Conservation (phyloP, 495 filamentous ascomycete species). For the Parathielavia appendiculata region DNA sequence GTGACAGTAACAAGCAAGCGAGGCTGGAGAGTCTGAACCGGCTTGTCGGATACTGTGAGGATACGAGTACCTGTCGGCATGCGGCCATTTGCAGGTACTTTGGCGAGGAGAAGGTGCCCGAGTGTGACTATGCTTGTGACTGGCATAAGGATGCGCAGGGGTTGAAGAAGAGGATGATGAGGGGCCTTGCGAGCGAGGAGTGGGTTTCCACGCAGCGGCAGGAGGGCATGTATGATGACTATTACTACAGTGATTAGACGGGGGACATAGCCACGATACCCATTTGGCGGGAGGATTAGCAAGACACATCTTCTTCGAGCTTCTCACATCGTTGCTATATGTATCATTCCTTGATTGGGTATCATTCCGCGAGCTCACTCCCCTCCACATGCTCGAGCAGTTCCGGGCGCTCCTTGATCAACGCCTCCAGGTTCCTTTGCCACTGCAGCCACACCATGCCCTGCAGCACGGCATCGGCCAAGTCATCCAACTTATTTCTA, state of each 20-base stretch:
- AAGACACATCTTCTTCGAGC: background rate
- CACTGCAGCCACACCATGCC: conserved; percentile 81
- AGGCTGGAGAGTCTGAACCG: conserved; percentile 47
- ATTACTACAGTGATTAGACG: conserved; percentile 30
- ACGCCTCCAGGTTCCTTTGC: conserved; percentile 59
- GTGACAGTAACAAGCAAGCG: conserved; percentile 25
- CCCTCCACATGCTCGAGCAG: conserved; percentile 10
- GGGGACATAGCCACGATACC: background rate
- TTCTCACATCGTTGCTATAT: no score
- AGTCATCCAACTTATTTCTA: conserved; percentile 71
- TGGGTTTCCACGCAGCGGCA: conserved; percentile 68
- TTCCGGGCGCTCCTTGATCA: conserved; percentile 35
- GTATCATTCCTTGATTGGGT: no score
- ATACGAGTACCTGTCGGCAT: conserved; percentile 67
- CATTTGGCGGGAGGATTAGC: background rate
- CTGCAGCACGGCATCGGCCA: conserved; percentile 85
- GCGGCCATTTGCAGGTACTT: conserved; percentile 74
- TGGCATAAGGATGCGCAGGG: conserved; percentile 69
- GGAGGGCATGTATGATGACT: conserved; percentile 47
- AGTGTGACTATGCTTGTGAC: conserved; percentile 85
- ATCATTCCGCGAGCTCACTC: no score
- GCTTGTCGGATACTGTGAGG: conserved; percentile 77
- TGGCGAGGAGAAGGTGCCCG: conserved; percentile 57
- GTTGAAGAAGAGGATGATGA: conserved; percentile 58
- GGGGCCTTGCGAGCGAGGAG: conserved; percentile 63